Base-by-base conservation (phyloP, 257 asterid species). In the Verbascum thapsus region DNA sequence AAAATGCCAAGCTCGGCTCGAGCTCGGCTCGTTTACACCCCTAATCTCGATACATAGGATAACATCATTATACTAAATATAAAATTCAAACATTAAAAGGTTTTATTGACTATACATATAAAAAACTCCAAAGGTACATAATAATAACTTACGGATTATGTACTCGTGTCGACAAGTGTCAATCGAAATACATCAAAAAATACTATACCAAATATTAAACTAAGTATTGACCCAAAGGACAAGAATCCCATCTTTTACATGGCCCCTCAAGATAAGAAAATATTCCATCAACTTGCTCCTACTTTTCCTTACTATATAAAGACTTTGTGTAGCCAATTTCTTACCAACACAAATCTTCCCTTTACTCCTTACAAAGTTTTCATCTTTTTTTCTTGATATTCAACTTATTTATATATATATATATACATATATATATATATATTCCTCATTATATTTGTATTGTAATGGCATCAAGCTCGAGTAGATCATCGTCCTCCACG, bases 211-310 rank as follows among this genome's bases (percentile, higher is more conserved):
- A 26, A 26, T 5, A 1, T 26, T 26, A 5, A 26, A 26, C 32
- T 26, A 26, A 1, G 32, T 26, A 1, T 26, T 26, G 32, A 26
- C 32, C 68, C 62, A 44, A n/a, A 58, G 64, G 59, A 22, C 43
- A 48, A 34, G 70, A 70, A 69, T 74, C 78, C 54, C 58, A 76
- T 72, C 61, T 57, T 60, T 23, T 54, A 15, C 39, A 37, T 43
- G 35, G 26, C 60, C 65, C 19, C 53, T 10, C 6, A 20, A 35
- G 18, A 58, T 45, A 43, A 49, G 15, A 3, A 63, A 44, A 55
- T 43, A n/a, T 73, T 71, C 77, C 81, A 18, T 71, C 86, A 81
- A 80, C 80, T 80, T 82, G 83, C 53, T 66, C 60, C 83, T 34
- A 26, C 70, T 71, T 49, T 65, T 55, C 62, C 30, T 62, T 68